Percentiles rank a stretch among this genome's conserved stretches.
phyloP scores from a whole-genome alignment of 331 rosid species.

The Prunus yedoensis region DNA sequence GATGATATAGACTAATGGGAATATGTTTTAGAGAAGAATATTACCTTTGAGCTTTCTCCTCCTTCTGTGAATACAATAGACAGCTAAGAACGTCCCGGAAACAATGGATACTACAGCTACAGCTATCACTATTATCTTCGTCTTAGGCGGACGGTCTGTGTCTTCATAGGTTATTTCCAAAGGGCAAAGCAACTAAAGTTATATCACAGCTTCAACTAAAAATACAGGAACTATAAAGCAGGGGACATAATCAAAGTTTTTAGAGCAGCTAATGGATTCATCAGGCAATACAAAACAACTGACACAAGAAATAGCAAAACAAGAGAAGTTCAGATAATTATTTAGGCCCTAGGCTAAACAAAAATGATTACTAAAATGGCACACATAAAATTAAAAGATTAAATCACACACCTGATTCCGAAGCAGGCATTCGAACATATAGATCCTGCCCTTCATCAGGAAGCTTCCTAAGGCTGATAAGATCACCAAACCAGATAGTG shows the following conservation, averaged over 20 bases:
- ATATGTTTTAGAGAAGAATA: not conserved
- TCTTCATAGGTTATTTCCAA: not conserved
- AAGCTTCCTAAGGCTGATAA: conserved; percentile 44
- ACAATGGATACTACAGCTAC: conserved; percentile 17
- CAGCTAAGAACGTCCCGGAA: conserved; percentile 18
- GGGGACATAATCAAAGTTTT: not conserved
- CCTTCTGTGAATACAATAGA: conserved; percentile 17
- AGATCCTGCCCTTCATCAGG: conserved; percentile 52
- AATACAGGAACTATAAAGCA: not conserved
- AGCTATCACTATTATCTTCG: conserved; percentile 19
- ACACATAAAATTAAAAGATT: too few relatives aligned
- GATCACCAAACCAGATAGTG: conserved; percentile 57
- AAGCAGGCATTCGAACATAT: conserved; percentile 44
- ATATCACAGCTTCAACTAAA: not conserved
- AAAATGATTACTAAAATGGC: too few relatives aligned
- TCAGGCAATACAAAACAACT: too few relatives aligned
- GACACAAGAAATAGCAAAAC: too few relatives aligned
- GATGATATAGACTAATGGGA: not conserved
- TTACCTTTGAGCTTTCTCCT: conserved; percentile 25
- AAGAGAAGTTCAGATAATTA: too few relatives aligned
- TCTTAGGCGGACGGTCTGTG: not conserved
- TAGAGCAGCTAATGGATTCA: not conserved
- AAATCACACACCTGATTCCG: conserved; percentile 42
- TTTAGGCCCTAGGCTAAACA: too few relatives aligned
- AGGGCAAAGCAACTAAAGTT: not conserved